A percentile compares a stretch with the other conserved stretches of the same genome.
Evolutionary conservation across 306 rosid species (phyloP).

Genomic region (Malus fusca): DNA sequence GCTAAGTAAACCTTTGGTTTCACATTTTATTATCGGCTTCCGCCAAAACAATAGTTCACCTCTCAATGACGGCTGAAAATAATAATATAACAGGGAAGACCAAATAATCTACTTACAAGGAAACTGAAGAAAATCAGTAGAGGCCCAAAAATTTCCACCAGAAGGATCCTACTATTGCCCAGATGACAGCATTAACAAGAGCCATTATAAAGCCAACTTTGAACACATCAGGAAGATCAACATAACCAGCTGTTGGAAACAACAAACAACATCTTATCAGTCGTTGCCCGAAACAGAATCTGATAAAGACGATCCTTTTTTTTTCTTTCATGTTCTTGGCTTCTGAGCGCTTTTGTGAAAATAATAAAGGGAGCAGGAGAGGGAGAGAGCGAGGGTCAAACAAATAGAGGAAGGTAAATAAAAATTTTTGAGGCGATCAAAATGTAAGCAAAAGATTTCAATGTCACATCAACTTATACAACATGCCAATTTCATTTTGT

Average conservation of each 20-base stretch:
- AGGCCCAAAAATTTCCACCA: constrained; percentile 97
- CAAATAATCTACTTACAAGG: constrained; percentile 31
- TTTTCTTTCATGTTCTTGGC: background rate
- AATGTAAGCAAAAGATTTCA: background rate
- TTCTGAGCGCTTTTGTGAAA: background rate
- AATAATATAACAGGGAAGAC: constrained; percentile 13
- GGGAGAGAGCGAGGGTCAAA: background rate
- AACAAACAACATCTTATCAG: constrained; percentile 23
- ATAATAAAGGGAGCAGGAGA: background rate
- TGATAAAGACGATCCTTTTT: background rate
- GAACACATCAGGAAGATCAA: constrained; percentile 79
- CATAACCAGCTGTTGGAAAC: constrained; percentile 72
- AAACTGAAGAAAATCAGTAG: constrained; percentile 40
- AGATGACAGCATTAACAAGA: constrained; percentile 57
- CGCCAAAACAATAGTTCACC: constrained; percentile 7
- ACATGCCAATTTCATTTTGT: too few species aligned
- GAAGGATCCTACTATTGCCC: constrained; percentile 64
- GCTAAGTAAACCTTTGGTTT: background rate
- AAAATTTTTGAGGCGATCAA: background rate
- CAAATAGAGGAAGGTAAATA: background rate
- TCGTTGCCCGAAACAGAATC: background rate
- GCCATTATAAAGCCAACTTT: constrained; percentile 71
- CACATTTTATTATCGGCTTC: constrained; percentile 1
- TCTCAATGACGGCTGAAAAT: constrained; percentile 27
- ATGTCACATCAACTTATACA: background rate